Evolutionary conservation across 305 asterid species (phyloP).

Genomic region (Fraxinus albicans): DNA sequence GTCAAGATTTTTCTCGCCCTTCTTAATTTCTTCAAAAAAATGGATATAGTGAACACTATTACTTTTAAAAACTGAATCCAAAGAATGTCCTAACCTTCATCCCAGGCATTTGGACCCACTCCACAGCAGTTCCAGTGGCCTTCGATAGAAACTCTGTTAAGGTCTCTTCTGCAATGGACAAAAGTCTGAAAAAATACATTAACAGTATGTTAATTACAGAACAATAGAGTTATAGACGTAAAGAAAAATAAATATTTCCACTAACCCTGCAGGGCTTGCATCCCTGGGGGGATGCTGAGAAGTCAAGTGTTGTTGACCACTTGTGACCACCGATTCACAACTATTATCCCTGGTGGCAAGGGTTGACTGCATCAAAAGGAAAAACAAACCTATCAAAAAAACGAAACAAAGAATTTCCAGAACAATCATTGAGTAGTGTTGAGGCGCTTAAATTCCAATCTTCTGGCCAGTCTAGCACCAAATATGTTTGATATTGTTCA

Average conservation of each 20-base stretch:
- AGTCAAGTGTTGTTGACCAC: slow-evolving; percentile 85
- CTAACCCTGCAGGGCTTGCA: slow-evolving; percentile 99
- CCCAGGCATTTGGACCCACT: slow-evolving; percentile 99
- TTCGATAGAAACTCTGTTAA: slow-evolving; percentile 99
- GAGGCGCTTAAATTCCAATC: background rate
- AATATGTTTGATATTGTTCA: background rate
- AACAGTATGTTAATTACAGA: background rate
- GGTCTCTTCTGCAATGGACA: slow-evolving; percentile 99
- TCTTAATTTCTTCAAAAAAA: background rate
- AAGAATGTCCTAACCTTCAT: slow-evolving; percentile 64
- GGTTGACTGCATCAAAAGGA: slow-evolving; percentile 45
- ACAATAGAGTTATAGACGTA: background rate
- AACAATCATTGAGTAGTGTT: background rate
- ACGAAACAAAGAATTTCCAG: background rate
- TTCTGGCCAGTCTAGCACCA: background rate
- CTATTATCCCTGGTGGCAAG: slow-evolving; percentile 84
- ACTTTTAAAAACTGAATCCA: background rate
- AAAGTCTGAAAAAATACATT: slow-evolving; percentile 54
- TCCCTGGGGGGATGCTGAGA: slow-evolving; percentile 95
- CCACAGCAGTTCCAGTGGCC: slow-evolving; percentile 99
- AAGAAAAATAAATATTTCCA: slow-evolving; percentile 28
- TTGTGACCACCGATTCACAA: slow-evolving; percentile 95
- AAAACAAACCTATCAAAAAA: background rate
- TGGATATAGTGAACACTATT: background rate
- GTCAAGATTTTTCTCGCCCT: background rate